Evolutionary conservation across 495 filamentous ascomycete species (phyloP).

Genomic region (Penicillium dipodomyicola): DNA sequence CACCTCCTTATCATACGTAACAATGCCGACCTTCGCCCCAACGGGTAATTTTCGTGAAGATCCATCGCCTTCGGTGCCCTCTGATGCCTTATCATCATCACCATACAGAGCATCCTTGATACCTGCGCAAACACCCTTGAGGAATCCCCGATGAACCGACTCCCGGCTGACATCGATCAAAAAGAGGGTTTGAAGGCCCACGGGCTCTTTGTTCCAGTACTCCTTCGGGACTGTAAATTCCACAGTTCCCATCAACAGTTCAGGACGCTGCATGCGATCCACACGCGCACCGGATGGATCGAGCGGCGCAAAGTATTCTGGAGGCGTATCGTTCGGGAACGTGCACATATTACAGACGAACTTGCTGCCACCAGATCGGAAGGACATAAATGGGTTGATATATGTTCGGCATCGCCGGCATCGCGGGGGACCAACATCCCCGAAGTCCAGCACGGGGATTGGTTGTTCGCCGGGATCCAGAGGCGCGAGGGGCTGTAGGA

Average conservation of each 20-base stretch:
- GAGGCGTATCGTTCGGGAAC: constrained; percentile 89
- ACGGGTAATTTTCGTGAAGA: constrained; percentile 59
- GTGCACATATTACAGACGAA: constrained; percentile 99
- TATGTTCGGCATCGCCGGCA: constrained; percentile 94
- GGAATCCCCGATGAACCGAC: constrained; percentile 79
- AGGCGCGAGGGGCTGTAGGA: constrained; percentile 85
- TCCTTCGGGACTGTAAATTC: constrained; percentile 97
- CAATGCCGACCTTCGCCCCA: constrained; percentile 87
- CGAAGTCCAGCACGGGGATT: constrained; percentile 93
- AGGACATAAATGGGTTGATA: constrained; percentile 99
- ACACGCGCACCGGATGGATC: constrained; percentile 84
- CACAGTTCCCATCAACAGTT: constrained; percentile 85
- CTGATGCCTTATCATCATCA: constrained; percentile 45
- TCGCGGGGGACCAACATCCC: constrained; percentile 83
- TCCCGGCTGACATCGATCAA: constrained; percentile 90
- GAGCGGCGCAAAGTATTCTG: constrained; percentile 90
- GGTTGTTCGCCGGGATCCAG: constrained; percentile 81
- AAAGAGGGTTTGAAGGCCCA: constrained; percentile 84
- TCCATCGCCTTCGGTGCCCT: constrained; percentile 54
- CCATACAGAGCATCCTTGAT: constrained; percentile 83
- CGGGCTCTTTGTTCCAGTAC: constrained; percentile 95
- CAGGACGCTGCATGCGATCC: constrained; percentile 85
- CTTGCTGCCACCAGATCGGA: constrained; percentile 88
- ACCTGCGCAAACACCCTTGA: constrained; percentile 90
- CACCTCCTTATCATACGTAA: constrained; percentile 92